phyloP scores from a whole-genome alignment of 306 rosid species.

The Quercus glauca region DNA sequence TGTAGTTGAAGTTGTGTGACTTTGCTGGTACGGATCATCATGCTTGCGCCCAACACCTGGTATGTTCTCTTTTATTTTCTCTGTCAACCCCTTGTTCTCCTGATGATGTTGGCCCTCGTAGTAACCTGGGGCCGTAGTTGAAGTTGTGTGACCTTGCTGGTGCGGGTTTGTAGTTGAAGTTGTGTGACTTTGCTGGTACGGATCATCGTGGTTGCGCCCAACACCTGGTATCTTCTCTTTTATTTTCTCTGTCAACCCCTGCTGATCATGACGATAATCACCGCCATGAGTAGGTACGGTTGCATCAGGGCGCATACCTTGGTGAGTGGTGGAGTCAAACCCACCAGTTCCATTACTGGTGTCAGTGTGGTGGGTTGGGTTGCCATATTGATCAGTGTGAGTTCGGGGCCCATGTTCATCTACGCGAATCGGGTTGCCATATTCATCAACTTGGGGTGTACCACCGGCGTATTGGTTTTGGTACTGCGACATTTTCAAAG shows the following conservation, averaged over 20 bases:
- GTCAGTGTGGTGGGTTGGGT: constrained; percentile 6
- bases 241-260: constrained; percentile 37
- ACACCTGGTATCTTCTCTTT: constrained; percentile 20
- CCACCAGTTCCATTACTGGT: not conserved
- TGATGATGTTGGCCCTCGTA: not conserved
- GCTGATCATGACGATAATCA: constrained; percentile 32
- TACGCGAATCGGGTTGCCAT: constrained; percentile 4
- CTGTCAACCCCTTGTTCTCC: constrained; percentile 49
- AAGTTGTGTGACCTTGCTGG: too few species aligned
- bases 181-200: not conserved
- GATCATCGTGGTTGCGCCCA: not conserved
- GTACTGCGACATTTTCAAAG: constrained; percentile 27
- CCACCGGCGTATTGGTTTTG: constrained; percentile 20
- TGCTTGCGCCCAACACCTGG: constrained; percentile 5
- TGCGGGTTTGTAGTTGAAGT: constrained; percentile 1
- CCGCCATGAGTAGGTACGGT: not conserved
- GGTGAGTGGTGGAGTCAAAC: not conserved
- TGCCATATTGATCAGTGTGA: constrained; percentile 30
- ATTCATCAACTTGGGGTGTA: not conserved
- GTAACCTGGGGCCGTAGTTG: too few species aligned
- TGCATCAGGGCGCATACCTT: not conserved
- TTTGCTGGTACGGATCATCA: not conserved
- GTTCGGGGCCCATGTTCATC: not conserved
- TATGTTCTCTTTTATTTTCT: constrained; percentile 22
- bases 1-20: not conserved